These are phyloP conservation scores for Mycena vulgaris DNA, from an alignment of 768 basidiomycete genomes.

Conservation along the genomic window DNA sequence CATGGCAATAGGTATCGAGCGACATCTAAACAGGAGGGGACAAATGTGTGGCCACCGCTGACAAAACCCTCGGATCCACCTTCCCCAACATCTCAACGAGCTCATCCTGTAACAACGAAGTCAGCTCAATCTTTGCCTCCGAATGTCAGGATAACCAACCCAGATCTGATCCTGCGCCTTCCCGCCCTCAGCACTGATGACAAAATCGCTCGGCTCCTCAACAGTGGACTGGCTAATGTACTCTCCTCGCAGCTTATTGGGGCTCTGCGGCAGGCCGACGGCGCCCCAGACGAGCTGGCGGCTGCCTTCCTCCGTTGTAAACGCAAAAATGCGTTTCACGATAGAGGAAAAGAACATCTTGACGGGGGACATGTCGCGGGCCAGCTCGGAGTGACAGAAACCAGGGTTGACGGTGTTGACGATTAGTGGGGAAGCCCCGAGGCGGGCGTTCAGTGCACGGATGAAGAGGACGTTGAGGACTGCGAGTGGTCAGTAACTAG, in stretches of 20 bases:
- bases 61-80: constrained; percentile 39
- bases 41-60: constrained; percentile 35
- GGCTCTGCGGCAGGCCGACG: constrained; percentile 4
- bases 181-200: constrained; percentile 32
- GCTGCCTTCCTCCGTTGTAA: constrained; percentile 42
- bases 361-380: not conserved
- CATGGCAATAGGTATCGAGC: too few species aligned
- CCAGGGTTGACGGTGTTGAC: constrained; percentile 41
- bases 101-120: constrained; percentile 31
- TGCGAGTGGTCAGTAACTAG: too few species aligned
- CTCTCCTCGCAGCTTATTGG: constrained; percentile 32
- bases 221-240: constrained; percentile 31
- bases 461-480: constrained; percentile 41
- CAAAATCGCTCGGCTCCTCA: constrained; percentile 41
- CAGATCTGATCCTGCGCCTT: constrained; percentile 38
- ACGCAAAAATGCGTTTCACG: constrained; percentile 29
- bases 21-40: not conserved
- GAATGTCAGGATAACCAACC: not conserved
- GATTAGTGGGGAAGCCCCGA: constrained; percentile 30
- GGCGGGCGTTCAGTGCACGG: constrained; percentile 24
- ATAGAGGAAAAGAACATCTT: not conserved
- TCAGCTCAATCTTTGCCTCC: not conserved
- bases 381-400: constrained; percentile 39
- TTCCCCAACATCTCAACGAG: constrained; percentile 38
- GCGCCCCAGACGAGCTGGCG: constrained; percentile 38